Evolutionary conservation across 1,284 basidiomycete genomes (phyloP).

Genomic region (Schizophyllum commune): DNA sequence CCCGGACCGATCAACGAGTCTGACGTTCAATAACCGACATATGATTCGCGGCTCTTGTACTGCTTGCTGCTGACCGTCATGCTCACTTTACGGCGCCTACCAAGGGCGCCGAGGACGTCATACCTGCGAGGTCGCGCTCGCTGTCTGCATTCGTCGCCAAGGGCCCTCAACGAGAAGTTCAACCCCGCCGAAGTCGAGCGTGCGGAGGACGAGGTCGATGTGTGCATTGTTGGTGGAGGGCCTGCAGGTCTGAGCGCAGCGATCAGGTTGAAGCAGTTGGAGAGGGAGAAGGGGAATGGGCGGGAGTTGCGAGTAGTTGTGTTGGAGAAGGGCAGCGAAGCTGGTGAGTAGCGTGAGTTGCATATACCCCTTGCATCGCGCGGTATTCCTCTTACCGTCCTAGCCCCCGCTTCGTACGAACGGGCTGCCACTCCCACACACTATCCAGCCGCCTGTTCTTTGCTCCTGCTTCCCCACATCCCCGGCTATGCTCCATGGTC

Average conservation of each 20-base stretch:
- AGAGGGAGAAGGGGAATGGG: conserved; percentile 61
- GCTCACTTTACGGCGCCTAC: not conserved
- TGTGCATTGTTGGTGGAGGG: conserved; percentile 94
- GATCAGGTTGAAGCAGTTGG: conserved; percentile 92
- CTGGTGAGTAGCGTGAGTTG: conserved; percentile 49
- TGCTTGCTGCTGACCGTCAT: not conserved
- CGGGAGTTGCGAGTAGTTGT: conserved; percentile 84
- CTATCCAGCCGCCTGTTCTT: too few species aligned
- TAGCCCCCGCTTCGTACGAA: too few species aligned
- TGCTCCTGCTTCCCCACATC: too few species aligned
- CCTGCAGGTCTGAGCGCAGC: conserved; percentile 96
- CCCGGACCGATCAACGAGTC: too few species aligned
- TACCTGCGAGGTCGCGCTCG: not conserved
- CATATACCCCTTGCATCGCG: not conserved
- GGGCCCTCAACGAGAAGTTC: conserved; percentile 11
- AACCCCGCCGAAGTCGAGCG: conserved; percentile 50
- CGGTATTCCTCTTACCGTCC: not conserved
- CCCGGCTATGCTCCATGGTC: too few species aligned
- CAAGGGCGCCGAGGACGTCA: not conserved
- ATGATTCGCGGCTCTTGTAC: not conserved
- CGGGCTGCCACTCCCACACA: too few species aligned
- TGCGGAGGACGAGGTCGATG: conserved; percentile 84
- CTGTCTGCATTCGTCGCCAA: not conserved
- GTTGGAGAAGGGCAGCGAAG: conserved; percentile 91
- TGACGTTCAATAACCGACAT: not conserved